Evolutionary conservation across 352 stramenopile species (phyloP).

Genomic region (Pseudoperonospora humuli): DNA sequence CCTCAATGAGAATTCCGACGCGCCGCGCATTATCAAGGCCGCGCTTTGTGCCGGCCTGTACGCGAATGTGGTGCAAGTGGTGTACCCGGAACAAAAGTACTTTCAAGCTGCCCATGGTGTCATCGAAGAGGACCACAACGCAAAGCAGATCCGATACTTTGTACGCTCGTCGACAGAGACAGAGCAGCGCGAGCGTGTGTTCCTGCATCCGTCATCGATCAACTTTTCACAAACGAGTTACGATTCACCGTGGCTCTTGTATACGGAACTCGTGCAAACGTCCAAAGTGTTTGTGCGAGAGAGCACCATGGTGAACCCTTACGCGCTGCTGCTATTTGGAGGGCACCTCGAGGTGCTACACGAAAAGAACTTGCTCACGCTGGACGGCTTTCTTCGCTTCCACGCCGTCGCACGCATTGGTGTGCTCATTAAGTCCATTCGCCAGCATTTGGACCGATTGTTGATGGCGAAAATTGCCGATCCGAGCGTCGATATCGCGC

Average conservation of each 20-base stretch:
- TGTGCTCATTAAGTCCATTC: conserved; percentile 94
- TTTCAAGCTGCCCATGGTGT: conserved; percentile 88
- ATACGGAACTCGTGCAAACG: conserved; percentile 93
- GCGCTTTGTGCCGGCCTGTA: conserved; percentile 78
- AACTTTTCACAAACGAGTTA: conserved; percentile 89
- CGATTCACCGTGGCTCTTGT: conserved; percentile 94
- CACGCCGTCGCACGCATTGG: conserved; percentile 89
- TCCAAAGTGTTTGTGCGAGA: conserved; percentile 97
- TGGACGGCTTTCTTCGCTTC: conserved; percentile 93
- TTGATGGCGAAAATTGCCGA: conserved; percentile 92
- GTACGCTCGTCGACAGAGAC: conserved; percentile 33
- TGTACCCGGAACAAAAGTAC: conserved; percentile 92
- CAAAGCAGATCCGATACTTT: conserved; percentile 92
- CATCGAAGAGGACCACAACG: conserved; percentile 86
- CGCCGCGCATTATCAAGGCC: conserved; percentile 89
- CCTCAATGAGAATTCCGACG: conserved; percentile 52
- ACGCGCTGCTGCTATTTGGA: conserved; percentile 97
- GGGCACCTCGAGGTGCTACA: conserved; percentile 89
- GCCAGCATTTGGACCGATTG: conserved; percentile 89
- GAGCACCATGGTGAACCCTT: conserved; percentile 94
- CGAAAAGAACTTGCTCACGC: conserved; percentile 77
- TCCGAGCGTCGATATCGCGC: conserved; percentile 86
- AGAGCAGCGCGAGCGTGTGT: conserved; percentile 82
- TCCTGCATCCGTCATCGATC: conserved; percentile 92
- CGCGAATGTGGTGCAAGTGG: conserved; percentile 69